Evolutionary conservation across 2,329 filamentous ascomycete species (phyloP), one percentile per base, ranked within the genome.

Genomic region (Ophiostoma sp.): DNA sequence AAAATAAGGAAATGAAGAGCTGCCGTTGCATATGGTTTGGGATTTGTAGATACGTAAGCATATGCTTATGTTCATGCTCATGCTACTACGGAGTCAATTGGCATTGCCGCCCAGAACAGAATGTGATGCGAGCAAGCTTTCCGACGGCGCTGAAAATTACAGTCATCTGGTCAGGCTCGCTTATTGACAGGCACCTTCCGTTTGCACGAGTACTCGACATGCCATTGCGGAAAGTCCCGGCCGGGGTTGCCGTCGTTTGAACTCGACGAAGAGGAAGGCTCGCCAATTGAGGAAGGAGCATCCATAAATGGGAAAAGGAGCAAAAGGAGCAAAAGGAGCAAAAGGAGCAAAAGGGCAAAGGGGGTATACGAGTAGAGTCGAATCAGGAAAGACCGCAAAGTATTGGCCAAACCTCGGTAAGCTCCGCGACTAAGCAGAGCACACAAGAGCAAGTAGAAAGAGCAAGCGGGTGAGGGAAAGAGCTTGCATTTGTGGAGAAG

Each of bases 1-100:
- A 45, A 44, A 64, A 64, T n/a, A 41, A 64, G 63, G 42, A 64
- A 64, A 45, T 47, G 62, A 64, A 64, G 62, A 27, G n/a, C 8
- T 44, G n/a, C 49, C 49, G 49, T 36, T 41, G 62, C 38, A 64
- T 41, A 45, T 63, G 40, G n/a, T 8, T 45, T 11, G 27, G n/a
- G 49, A 27, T 55, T 27, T 55, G 27, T 27, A 27, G 2, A 27
- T 27, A 27, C 27, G 27, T 27, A 27, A 27, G 27, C 27, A 11
- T 55, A 27, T 27, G 3, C n/a, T 5, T 14, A 44, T 55, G 18
- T 11, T 36, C 8, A 27, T 55, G 18, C 27, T n/a, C n/a, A n/a
- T n/a, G n/a, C n/a, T n/a, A n/a, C n/a, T 27, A 27, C 27, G 27
- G 27, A 27, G 27, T 27, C 27, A 2, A 27, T 27, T 27, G 27